Evolutionary conservation across 2,329 filamentous ascomycete species (phyloP).

Genomic region (Ciborinia camelliae): DNA sequence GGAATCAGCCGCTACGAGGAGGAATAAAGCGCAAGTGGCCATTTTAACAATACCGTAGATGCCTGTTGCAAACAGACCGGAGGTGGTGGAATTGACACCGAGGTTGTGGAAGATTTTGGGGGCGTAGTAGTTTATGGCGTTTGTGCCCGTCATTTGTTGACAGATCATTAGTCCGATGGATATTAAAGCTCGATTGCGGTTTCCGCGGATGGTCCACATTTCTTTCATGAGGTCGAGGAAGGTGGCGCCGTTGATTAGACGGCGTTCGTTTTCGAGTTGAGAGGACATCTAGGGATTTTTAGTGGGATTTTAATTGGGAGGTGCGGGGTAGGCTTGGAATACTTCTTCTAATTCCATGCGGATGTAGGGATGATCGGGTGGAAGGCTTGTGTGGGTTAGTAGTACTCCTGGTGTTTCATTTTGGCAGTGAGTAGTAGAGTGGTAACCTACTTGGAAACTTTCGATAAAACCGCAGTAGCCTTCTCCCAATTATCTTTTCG

Average conservation of each 20-base stretch:
- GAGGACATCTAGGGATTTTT: conserved; percentile 38
- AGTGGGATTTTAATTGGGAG: not conserved
- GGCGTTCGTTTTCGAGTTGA: conserved; percentile 48
- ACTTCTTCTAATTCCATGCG: conserved; percentile 50
- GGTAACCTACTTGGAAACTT: conserved; percentile 40
- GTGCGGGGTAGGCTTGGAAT: conserved; percentile 28
- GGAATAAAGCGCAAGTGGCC: conserved; percentile 58
- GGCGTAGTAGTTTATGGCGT: conserved; percentile 52
- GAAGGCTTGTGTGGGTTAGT: conserved; percentile 47
- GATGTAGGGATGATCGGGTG: conserved; percentile 52
- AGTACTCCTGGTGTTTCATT: conserved; percentile 34
- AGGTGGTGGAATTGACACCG: conserved; percentile 54
- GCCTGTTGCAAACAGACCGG: conserved; percentile 67
- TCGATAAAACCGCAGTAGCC: conserved; percentile 53
- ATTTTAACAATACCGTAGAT: conserved; percentile 73
- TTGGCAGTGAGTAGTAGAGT: conserved; percentile 21
- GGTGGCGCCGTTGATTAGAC: conserved; percentile 47
- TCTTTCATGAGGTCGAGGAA: conserved; percentile 55
- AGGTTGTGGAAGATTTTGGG: conserved; percentile 66
- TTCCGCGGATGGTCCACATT: conserved; percentile 55
- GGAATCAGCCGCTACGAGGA: conserved; percentile 65
- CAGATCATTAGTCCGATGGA: conserved; percentile 63
- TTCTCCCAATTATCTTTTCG: conserved; percentile 66
- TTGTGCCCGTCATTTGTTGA: conserved; percentile 56
- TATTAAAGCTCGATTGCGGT: conserved; percentile 62